Base-by-base conservation (phyloP, 768 basidiomycete species). In the Gymnopilus junonius region DNA sequence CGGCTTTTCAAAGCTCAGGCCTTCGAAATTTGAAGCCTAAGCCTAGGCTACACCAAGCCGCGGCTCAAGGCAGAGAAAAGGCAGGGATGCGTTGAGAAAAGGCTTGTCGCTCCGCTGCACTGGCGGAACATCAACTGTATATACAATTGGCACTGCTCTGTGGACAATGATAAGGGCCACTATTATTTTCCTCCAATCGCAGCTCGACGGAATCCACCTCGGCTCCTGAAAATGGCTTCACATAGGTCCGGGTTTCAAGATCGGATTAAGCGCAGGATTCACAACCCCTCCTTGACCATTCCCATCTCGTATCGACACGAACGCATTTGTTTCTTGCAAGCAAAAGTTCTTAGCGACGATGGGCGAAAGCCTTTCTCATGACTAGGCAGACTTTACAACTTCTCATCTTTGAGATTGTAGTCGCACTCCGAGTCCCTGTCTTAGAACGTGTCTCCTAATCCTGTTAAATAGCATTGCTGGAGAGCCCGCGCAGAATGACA, bases 1-100 rank as follows among this genome's bases (percentile, higher is more conserved):
- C 43, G 68, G 72, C 70, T 63, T 64, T 60, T 17, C 12, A 39
- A 23, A 67, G 70, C 71, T 65, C 55, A 48, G 73, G 73, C 73
- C 64, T 68, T 20, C 2, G 6, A 34, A 51, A 60, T 7, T 12
- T 43, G 5, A 42, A 29, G 48, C 59, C 48, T 39, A 39, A 29
- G 59, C 59, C 51, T 21, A 14, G 31, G 51, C 29, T 32, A 10
- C 17, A 20, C 29, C 17, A 53, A 51, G 50, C 51, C n/a, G 25
- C 31, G 12, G 51, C 51, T 53, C 25, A 35, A 35, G 11, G 35
- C n/a, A n/a, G n/a, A n/a, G n/a, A n/a, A n/a, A n/a, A n/a, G n/a
- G n/a, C n/a, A n/a, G n/a, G n/a, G n/a, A n/a, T n/a, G n/a, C n/a
- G n/a, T n/a, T n/a, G n/a, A n/a, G n/a, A n/a, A n/a, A n/a, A n/a